These are phyloP conservation scores for Buddleja alternifolia DNA, from an alignment of 257 asterid species.

Conservation along the genomic window DNA sequence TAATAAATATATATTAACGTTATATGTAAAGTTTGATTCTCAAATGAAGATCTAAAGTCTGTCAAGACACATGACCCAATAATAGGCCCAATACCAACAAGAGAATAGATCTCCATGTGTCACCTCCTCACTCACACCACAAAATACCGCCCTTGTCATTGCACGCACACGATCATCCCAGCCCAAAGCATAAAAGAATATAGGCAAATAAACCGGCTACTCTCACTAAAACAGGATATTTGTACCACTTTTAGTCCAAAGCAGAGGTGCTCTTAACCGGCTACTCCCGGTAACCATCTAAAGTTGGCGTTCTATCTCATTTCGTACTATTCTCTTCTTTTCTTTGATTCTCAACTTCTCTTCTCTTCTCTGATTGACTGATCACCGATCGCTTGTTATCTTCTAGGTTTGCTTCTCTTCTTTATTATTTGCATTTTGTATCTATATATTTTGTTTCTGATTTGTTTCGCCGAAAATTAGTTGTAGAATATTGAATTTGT, in stretches of 20 bases:
- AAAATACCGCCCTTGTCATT: slow-evolving; percentile 23
- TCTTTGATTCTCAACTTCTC: slow-evolving; percentile 35
- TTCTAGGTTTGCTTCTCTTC: slow-evolving; percentile 47
- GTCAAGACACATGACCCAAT: neutral
- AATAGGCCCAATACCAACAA: neutral
- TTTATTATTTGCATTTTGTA: neutral
- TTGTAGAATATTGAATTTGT: slow-evolving; percentile 3
- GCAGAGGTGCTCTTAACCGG: slow-evolving; percentile 37
- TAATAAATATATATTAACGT: no score
- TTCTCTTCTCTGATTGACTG: slow-evolving; percentile 30
- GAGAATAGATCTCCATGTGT: slow-evolving; percentile 29
- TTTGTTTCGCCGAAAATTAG: neutral
- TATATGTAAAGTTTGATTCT: no score
- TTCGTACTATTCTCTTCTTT: slow-evolving; percentile 21
- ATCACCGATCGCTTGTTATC: slow-evolving; percentile 63
- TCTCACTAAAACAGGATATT: slow-evolving; percentile 28
- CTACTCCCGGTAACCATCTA: slow-evolving; percentile 34
- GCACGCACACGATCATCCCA: slow-evolving; percentile 37
- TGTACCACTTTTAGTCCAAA: slow-evolving; percentile 5
- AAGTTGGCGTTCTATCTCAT: slow-evolving; percentile 33
- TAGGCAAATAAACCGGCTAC: slow-evolving; percentile 33
- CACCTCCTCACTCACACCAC: slow-evolving; percentile 24
- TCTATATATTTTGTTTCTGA: neutral
- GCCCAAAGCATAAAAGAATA: neutral
- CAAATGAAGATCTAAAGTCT: no score